Evolutionary conservation across 345 rosid genomes (phyloP).

Genomic region (Syzygium jambos): DNA sequence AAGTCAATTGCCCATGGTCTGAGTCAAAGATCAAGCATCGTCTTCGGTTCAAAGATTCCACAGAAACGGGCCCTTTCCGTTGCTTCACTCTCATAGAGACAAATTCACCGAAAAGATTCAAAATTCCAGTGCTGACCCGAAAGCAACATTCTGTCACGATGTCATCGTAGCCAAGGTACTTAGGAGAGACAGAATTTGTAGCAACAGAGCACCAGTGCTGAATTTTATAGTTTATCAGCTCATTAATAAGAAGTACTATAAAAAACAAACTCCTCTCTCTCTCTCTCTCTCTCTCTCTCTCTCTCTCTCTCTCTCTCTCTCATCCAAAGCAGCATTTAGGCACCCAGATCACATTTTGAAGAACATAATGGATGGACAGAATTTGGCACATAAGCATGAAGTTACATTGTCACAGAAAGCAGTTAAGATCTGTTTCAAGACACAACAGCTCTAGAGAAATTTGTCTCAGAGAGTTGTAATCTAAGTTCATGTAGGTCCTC

Average conservation of each 20-base stretch:
- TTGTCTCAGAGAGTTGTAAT: neutral
- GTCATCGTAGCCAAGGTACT: neutral
- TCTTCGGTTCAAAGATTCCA: neutral
- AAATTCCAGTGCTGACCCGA: neutral
- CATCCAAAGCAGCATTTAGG: neutral
- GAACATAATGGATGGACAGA: neutral
- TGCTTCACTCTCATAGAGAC: neutral
- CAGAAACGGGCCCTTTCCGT: neutral
- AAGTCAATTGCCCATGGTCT: neutral
- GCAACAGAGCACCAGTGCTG: neutral
- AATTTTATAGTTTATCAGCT: neutral
- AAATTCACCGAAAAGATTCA: neutral
- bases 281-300: neutral
- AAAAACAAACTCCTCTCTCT: neutral
- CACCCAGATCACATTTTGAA: neutral
- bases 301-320: neutral
- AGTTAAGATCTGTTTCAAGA: neutral
- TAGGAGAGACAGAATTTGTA: neutral
- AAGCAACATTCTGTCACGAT: neutral
- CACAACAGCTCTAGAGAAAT: neutral
- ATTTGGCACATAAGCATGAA: neutral
- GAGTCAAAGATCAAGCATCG: neutral
- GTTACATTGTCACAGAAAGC: neutral
- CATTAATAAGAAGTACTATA: neutral
- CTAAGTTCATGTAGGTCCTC: neutral